Percentiles rank a stretch among this genome's conserved stretches.
Evolutionary conservation across 23 red algal species (phyloP).

Genomic region (Chondrus crispus): DNA sequence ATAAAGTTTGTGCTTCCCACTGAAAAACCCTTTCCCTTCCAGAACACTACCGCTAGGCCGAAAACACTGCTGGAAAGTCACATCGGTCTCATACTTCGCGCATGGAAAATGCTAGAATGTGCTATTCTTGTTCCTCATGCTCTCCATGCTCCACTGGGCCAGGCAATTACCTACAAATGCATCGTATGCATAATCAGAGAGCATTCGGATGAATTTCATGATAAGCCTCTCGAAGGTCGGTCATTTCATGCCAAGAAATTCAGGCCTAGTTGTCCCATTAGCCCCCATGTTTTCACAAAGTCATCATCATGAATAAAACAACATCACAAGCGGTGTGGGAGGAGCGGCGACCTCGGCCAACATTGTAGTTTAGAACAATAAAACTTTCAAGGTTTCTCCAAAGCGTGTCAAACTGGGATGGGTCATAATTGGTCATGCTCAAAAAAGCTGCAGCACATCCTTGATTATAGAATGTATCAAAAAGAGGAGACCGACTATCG

Average conservation of each 20-base stretch:
- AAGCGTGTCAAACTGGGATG: too few species aligned
- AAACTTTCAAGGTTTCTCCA: too few species aligned
- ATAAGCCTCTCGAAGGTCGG: neutral
- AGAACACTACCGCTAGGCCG: neutral
- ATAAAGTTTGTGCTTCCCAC: constrained; percentile 14
- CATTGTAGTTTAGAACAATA: too few species aligned
- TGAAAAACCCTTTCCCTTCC: neutral
- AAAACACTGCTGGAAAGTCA: neutral
- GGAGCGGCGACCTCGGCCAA: too few species aligned
- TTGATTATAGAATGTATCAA: too few species aligned
- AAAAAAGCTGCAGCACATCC: too few species aligned
- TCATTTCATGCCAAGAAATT: neutral
- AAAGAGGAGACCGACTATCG: too few species aligned
- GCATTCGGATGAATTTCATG: neutral
- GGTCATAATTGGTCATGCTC: too few species aligned
- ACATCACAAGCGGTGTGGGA: too few species aligned
- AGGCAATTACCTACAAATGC: neutral
- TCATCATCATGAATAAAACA: constrained; percentile 2
- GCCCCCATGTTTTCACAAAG: neutral
- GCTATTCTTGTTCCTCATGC: neutral
- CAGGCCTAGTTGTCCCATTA: neutral
- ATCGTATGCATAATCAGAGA: neutral
- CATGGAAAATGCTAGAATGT: neutral
- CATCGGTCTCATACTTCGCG: neutral
- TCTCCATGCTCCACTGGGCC: neutral